phyloP scores from a whole-genome alignment of 306 rosid species.

The Crataegus laevigata region DNA sequence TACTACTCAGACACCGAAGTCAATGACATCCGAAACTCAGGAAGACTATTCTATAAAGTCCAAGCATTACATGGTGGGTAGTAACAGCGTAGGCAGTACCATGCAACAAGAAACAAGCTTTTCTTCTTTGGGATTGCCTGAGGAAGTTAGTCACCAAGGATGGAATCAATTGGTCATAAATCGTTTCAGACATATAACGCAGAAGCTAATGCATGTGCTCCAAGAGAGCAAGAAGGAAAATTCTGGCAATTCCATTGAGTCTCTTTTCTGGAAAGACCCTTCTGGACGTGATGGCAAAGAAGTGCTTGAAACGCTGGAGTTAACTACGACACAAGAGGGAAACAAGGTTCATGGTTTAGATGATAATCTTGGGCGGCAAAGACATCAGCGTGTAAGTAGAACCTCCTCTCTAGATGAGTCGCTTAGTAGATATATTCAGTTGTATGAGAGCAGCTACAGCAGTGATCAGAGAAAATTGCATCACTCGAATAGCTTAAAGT shows the following conservation, averaged over 20 bases:
- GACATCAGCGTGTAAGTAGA: conserved; percentile 32
- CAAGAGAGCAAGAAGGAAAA: conserved; percentile 53
- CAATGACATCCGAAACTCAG: conserved; percentile 20
- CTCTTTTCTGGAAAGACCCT: conserved; percentile 5
- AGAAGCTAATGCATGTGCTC: conserved; percentile 57
- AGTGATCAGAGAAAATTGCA: conserved; percentile 32
- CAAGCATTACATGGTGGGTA: conserved; percentile 5
- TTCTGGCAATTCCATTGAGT: conserved; percentile 21
- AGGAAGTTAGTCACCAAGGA: conserved; percentile 43
- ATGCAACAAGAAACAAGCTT: conserved; percentile 13
- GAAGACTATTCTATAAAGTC: conserved; percentile 24
- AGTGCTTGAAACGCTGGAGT: conserved; percentile 22
- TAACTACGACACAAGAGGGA: conserved; percentile 19
- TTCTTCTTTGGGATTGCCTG: conserved; percentile 27
- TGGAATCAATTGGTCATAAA: conserved; percentile 81
- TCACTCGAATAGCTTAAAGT: conserved; percentile 53
- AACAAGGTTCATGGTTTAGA: conserved; percentile 23
- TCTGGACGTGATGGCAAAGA: conserved; percentile 33
- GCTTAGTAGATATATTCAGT: conserved; percentile 53
- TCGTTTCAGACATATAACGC: conserved; percentile 64
- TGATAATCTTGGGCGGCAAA: conserved; percentile 25
- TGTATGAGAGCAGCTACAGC: conserved; percentile 48
- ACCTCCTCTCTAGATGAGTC: conserved; percentile 61
- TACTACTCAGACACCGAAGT: conserved; percentile 24
- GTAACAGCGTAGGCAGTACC: conserved; percentile 12